Evolutionary conservation across 169 alveolate genomes (phyloP).

Genomic region (Cryptosporidium ryanae): DNA sequence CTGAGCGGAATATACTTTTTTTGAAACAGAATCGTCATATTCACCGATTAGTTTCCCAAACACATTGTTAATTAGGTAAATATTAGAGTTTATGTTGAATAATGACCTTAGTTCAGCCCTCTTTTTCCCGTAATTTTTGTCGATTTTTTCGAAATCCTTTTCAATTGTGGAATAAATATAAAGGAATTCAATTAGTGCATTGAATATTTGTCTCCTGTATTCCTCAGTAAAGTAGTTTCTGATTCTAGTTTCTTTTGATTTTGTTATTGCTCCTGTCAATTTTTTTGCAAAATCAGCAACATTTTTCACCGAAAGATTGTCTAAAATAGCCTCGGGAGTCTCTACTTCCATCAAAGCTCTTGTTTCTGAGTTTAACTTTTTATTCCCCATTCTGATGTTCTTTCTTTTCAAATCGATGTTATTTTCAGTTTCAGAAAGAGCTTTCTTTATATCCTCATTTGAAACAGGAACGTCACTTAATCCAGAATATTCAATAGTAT

Average conservation of each 20-base stretch:
- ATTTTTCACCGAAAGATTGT: neutral
- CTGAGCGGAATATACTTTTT: neutral
- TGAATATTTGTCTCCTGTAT: constrained; percentile 3
- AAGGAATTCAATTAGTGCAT: constrained; percentile 20
- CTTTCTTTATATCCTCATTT: constrained; percentile 9
- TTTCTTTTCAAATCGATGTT: neutral
- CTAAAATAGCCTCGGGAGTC: neutral
- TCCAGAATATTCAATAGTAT: neutral
- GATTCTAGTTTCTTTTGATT: neutral
- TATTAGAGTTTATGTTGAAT: neutral
- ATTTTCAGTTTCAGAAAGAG: constrained; percentile 18
- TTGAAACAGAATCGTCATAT: neutral
- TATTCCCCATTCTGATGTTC: neutral
- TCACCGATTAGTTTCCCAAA: constrained; percentile 9
- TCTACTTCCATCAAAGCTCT: neutral
- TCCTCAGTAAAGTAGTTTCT: constrained; percentile 1
- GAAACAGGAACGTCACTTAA: constrained; percentile 4
- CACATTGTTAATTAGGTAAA: constrained; percentile 5
- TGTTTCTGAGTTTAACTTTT: neutral
- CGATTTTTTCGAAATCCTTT: neutral
- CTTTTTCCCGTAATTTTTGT: neutral
- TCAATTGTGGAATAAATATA: constrained; percentile 37
- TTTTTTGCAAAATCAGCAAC: constrained; percentile 2
- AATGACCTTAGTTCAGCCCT: too few relatives aligned
- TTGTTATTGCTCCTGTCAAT: constrained; percentile 5